A percentile compares a stretch with the other conserved stretches of the same genome.
These are phyloP conservation scores for Kandelia obovata DNA, from an alignment of 345 rosid genomes.

Conservation along the genomic window DNA sequence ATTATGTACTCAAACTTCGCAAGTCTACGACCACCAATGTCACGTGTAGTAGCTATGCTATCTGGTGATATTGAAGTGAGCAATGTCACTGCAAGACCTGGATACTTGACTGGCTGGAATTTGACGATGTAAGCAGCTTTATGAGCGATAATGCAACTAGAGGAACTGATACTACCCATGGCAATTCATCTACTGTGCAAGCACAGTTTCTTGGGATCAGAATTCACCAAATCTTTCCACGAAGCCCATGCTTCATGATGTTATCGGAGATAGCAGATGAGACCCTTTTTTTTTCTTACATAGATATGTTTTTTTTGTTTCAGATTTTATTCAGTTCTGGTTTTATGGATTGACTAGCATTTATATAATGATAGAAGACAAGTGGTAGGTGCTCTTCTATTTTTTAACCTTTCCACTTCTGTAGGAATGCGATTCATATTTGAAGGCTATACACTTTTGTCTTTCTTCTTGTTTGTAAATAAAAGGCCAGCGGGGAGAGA, in stretches of 20 bases:
- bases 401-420: too few species aligned
- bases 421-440: too few species aligned
- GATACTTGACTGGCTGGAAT: constrained; percentile 57
- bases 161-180: constrained; percentile 14
- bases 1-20: constrained; percentile 59
- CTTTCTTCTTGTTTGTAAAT: too few species aligned
- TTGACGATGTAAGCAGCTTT: constrained; percentile 35
- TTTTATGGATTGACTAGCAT: too few species aligned
- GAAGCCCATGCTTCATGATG: constrained; percentile 19
- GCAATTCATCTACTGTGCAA: constrained; percentile 17
- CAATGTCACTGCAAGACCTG: constrained; percentile 36
- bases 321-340: too few species aligned
- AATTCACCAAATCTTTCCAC: background rate
- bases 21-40: constrained; percentile 54
- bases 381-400: too few species aligned
- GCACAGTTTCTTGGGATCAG: background rate
- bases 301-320: background rate
- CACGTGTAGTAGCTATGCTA: constrained; percentile 63
- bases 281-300: too few species aligned
- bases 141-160: constrained; percentile 18
- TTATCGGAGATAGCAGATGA: constrained; percentile 15
- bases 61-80: constrained; percentile 63
- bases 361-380: too few species aligned
- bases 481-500: constrained; percentile 28
- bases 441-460: too few species aligned